phyloP scores from a whole-genome alignment of 164 flowering plant species.

The Malania oleifera region DNA sequence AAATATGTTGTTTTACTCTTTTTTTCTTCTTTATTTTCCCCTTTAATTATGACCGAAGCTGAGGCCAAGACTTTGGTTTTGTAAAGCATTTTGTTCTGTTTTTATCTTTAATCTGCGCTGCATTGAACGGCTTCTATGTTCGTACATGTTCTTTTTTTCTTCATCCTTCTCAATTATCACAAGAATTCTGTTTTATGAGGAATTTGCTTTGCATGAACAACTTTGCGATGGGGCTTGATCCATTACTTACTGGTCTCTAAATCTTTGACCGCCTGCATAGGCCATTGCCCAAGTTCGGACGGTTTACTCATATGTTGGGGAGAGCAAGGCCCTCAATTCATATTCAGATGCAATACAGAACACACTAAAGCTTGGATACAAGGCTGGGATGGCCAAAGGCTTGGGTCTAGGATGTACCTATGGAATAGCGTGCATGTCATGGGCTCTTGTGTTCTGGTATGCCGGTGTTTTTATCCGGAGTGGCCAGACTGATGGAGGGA shows the following conservation, averaged over 20 bases:
- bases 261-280: conserved; percentile 26
- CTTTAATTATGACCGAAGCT: too few relatives aligned
- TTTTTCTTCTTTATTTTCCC: background rate
- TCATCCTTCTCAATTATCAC: too few relatives aligned
- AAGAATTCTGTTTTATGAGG: too few relatives aligned
- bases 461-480: conserved; percentile 93
- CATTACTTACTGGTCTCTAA: background rate
- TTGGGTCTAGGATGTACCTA: conserved; percentile 94
- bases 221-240: background rate
- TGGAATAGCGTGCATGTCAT: conserved; percentile 96
- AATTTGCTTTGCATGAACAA: too few relatives aligned
- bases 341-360: conserved; percentile 88
- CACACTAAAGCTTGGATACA: conserved; percentile 87
- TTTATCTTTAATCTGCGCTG: background rate
- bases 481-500: conserved; percentile 93
- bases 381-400: conserved; percentile 99
- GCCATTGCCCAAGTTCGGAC: conserved; percentile 96
- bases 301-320: conserved; percentile 94
- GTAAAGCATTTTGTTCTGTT: background rate
- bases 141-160: too few relatives aligned
- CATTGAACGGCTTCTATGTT: background rate
- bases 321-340: conserved; percentile 73
- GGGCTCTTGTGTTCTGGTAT: conserved; percentile 99
- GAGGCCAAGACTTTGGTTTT: too few relatives aligned
- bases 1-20: background rate